A percentile compares a stretch with the other conserved stretches of the same genome.
Evolutionary conservation across 352 stramenopile genomes (phyloP).

Genomic region (Globisporangium paroecandrum): DNA sequence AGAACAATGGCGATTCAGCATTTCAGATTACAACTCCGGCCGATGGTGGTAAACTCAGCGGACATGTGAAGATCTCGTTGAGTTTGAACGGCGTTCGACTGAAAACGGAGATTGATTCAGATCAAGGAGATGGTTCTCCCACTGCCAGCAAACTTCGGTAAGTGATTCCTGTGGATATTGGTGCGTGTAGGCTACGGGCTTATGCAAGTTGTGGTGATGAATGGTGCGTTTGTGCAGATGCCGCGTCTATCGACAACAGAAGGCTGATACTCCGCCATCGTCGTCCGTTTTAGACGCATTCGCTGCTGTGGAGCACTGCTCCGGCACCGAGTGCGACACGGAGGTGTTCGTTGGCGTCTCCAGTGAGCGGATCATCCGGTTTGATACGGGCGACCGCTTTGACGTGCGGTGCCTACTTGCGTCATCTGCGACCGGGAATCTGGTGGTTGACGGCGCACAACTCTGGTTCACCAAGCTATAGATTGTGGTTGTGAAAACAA

Average conservation of each 20-base stretch:
- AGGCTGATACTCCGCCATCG: neutral
- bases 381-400: conserved; percentile 33
- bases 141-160: conserved; percentile 14
- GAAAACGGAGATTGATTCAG: neutral
- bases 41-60: conserved; percentile 5
- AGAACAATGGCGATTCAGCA: conserved; percentile 3
- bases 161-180: neutral
- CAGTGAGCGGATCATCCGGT: conserved; percentile 32
- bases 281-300: conserved; percentile 34
- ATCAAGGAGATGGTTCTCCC: neutral
- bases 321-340: conserved; percentile 25
- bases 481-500: neutral
- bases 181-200: neutral
- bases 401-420: conserved; percentile 32
- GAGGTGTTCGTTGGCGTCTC: conserved; percentile 50
- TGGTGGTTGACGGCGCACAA: conserved; percentile 46
- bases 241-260: conserved; percentile 33
- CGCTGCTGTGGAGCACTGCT: conserved; percentile 37
- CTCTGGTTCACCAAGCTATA: conserved; percentile 37
- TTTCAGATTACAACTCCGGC: neutral
- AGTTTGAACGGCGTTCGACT: conserved; percentile 29
- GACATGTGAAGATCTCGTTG: conserved; percentile 31
- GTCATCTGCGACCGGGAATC: conserved; percentile 15
- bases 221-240: conserved; percentile 22
- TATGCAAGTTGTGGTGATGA: neutral